These are phyloP conservation scores for Phytopythium vexans DNA, from an alignment of 352 stramenopile genomes.

Conservation along the genomic window DNA sequence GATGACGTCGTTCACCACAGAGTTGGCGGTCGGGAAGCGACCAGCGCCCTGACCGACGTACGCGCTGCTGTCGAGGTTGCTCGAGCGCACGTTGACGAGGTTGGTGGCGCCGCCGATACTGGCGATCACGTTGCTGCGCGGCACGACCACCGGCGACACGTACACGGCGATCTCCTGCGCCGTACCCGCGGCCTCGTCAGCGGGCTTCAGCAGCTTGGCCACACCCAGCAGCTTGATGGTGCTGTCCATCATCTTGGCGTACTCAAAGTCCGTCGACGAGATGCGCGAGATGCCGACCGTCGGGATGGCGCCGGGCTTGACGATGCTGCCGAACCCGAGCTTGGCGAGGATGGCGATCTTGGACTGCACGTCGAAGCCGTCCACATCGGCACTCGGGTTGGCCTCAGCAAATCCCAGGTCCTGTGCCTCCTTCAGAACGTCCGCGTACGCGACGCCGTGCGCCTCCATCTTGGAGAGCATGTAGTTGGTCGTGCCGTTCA, in stretches of 20 bases:
- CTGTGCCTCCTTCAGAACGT: slow-evolving; percentile 92
- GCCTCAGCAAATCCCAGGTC: slow-evolving; percentile 92
- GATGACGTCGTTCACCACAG: slow-evolving; percentile 94
- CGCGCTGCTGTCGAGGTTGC: slow-evolving; percentile 88
- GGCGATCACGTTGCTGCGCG: slow-evolving; percentile 87
- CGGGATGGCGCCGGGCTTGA: slow-evolving; percentile 86
- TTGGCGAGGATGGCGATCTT: slow-evolving; percentile 97
- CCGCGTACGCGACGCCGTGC: slow-evolving; percentile 90
- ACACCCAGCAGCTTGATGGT: slow-evolving; percentile 96
- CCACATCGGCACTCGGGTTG: slow-evolving; percentile 95
- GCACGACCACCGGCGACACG: slow-evolving; percentile 93
- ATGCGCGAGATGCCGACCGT: slow-evolving; percentile 93
- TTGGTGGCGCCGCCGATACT: slow-evolving; percentile 88
- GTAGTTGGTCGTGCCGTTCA: slow-evolving; percentile 98
- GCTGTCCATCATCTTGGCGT: slow-evolving; percentile 93
- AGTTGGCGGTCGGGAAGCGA: slow-evolving; percentile 95
- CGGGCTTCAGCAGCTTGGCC: slow-evolving; percentile 73
- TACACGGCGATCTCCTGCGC: slow-evolving; percentile 89
- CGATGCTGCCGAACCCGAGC: slow-evolving; percentile 90
- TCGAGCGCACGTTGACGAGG: slow-evolving; percentile 86
- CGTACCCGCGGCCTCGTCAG: slow-evolving; percentile 62
- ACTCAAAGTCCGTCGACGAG: slow-evolving; percentile 92
- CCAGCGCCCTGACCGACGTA: slow-evolving; percentile 93
- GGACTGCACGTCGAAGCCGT: slow-evolving; percentile 94
- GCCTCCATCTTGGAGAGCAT: slow-evolving; percentile 98